Evolutionary conservation across 768 basidiomycete species (phyloP).

Genomic region (Suillus discolor): DNA sequence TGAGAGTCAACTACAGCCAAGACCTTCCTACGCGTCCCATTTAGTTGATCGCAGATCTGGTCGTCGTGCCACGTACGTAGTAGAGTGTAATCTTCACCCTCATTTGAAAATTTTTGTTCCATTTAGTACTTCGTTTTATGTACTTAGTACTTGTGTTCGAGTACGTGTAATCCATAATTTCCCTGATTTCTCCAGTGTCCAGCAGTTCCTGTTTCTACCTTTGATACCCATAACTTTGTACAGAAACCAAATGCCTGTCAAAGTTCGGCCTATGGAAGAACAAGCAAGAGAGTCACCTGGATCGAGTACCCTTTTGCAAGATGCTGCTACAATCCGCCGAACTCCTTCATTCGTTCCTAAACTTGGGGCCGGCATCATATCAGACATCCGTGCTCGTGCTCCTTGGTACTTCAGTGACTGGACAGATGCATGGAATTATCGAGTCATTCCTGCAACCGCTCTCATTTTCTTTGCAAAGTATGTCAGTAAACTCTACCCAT

Average conservation of each 20-base stretch:
- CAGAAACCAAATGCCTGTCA: background rate
- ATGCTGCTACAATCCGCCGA: background rate
- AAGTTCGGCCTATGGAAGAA: background rate
- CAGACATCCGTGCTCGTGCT: slow-evolving; percentile 68
- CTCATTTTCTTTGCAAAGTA: slow-evolving; percentile 88
- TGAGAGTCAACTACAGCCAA: background rate
- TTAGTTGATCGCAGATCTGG: background rate
- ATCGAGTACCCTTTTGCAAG: slow-evolving; percentile 9
- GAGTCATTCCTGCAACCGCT: slow-evolving; percentile 84
- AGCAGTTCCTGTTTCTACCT: background rate
- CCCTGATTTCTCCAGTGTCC: background rate
- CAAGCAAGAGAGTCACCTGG: background rate
- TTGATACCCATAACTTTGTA: background rate
- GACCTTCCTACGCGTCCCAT: background rate
- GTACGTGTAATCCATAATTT: background rate
- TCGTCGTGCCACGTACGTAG: background rate
- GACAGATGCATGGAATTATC: slow-evolving; percentile 90
- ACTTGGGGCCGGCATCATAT: slow-evolving; percentile 62
- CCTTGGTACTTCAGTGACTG: slow-evolving; percentile 89
- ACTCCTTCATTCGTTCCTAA: slow-evolving; percentile 23
- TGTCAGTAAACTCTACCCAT: slow-evolving; percentile 23
- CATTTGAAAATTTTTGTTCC: background rate
- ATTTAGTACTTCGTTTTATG: background rate
- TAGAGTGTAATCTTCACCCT: background rate
- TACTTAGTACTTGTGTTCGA: background rate